Evolutionary conservation across 2,329 filamentous ascomycete species (phyloP).

Genomic region (Penicillium sp.): DNA sequence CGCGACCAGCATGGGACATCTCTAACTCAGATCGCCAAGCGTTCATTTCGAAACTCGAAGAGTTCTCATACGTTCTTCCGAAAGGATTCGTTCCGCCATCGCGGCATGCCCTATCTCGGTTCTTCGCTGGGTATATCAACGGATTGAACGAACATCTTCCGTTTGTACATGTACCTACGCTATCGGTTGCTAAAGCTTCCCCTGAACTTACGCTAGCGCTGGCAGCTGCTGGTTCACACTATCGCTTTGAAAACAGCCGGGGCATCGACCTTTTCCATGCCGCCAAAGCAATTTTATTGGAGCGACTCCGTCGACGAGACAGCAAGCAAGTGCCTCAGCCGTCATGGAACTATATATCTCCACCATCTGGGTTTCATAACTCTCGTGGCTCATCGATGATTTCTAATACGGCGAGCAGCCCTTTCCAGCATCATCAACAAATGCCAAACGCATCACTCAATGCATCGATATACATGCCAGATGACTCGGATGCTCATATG

Average conservation of each 20-base stretch:
- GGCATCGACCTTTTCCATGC: slow-evolving; percentile 59
- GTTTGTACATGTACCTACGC: slow-evolving; percentile 51
- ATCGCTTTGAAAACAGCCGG: slow-evolving; percentile 49
- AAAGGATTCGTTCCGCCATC: slow-evolving; percentile 50
- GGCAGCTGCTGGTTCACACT: slow-evolving; percentile 51
- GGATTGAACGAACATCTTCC: slow-evolving; percentile 53
- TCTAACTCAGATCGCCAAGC: slow-evolving; percentile 47
- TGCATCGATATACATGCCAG: slow-evolving; percentile 33
- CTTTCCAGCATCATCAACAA: slow-evolving; percentile 43
- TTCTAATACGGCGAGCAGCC: slow-evolving; percentile 44
- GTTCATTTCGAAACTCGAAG: slow-evolving; percentile 46
- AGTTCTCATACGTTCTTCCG: slow-evolving; percentile 47
- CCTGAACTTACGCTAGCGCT: slow-evolving; percentile 52
- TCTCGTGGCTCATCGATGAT: slow-evolving; percentile 43
- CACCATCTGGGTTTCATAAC: slow-evolving; percentile 37
- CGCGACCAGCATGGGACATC: slow-evolving; percentile 47
- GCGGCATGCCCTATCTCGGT: slow-evolving; percentile 48
- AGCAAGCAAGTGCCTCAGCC: slow-evolving; percentile 44
- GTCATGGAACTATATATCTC: slow-evolving; percentile 43
- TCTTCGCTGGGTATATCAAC: slow-evolving; percentile 53
- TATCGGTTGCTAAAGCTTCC: slow-evolving; percentile 45
- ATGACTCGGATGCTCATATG: slow-evolving; percentile 49
- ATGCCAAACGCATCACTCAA: slow-evolving; percentile 32
- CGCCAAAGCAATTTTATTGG: slow-evolving; percentile 53
- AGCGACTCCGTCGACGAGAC: slow-evolving; percentile 52